These are phyloP conservation scores for Aureobasidium mangrovei DNA, from an alignment of 2,329 filamentous ascomycete genomes.

Conservation along the genomic window DNA sequence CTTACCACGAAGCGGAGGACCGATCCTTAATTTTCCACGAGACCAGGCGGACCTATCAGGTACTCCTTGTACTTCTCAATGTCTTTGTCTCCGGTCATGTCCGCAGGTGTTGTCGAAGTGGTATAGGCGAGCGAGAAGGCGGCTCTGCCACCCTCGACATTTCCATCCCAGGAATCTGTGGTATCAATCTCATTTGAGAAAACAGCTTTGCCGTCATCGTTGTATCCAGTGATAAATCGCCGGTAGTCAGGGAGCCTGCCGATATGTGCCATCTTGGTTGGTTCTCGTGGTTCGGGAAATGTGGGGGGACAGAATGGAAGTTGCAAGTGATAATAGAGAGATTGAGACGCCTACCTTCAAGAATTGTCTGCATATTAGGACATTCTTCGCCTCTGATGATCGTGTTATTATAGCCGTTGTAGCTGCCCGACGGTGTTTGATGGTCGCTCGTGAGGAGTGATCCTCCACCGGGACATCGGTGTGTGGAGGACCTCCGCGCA, in stretches of 20 bases:
- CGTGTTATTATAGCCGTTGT: too few species aligned
- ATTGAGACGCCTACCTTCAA: too few species aligned
- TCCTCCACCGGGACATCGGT: background rate
- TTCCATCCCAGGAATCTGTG: constrained; percentile 20
- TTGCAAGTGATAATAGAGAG: too few species aligned
- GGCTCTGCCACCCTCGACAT: constrained; percentile 31
- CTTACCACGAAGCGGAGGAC: constrained; percentile 31
- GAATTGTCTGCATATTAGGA: too few species aligned
- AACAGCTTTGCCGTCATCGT: constrained; percentile 24
- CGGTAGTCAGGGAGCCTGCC: constrained; percentile 14
- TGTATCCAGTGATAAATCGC: constrained; percentile 23
- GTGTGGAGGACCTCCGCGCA: constrained; percentile 8
- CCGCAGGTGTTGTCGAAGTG: constrained; percentile 39
- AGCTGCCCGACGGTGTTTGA: too few species aligned
- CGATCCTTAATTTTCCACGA: constrained; percentile 40
- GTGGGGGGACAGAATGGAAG: too few species aligned
- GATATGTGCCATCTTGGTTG: constrained; percentile 6
- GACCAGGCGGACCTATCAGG: constrained; percentile 37
- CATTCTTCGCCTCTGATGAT: too few species aligned
- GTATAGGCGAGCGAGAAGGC: constrained; percentile 43
- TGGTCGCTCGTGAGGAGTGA: background rate
- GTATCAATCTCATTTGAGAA: constrained; percentile 20
- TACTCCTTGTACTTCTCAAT: constrained; percentile 37
- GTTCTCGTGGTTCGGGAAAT: background rate
- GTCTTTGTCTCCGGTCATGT: constrained; percentile 39